Percentiles rank a stretch among this genome's conserved stretches.
Evolutionary conservation across 345 rosid species (phyloP).

Genomic region (Noccaea caerulescens): DNA sequence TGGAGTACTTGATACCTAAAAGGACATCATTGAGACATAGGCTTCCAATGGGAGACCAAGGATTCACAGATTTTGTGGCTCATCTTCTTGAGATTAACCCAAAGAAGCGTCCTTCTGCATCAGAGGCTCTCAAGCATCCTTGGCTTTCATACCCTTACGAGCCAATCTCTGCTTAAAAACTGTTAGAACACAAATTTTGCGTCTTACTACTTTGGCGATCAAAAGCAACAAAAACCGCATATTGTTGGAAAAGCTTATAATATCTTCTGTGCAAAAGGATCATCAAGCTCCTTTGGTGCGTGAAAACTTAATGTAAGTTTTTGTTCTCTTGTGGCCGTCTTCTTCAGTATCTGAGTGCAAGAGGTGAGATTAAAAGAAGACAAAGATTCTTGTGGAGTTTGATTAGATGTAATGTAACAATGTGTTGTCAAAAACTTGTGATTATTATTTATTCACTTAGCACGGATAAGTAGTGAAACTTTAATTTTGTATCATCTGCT

Average conservation of each 20-base stretch:
- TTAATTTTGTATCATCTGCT: slow-evolving; percentile 13
- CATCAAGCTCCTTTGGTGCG: background rate
- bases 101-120: slow-evolving; percentile 90
- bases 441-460: slow-evolving; percentile 39
- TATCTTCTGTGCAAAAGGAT: background rate
- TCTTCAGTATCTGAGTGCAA: slow-evolving; percentile 31
- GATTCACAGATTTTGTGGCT: slow-evolving; percentile 87
- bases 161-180: slow-evolving; percentile 85
- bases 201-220: slow-evolving; percentile 15
- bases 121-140: slow-evolving; percentile 93
- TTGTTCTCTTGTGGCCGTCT: slow-evolving; percentile 8
- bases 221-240: slow-evolving; percentile 22
- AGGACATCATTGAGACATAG: slow-evolving; percentile 93
- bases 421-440: slow-evolving; percentile 36
- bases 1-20: slow-evolving; percentile 92
- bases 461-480: slow-evolving; percentile 23
- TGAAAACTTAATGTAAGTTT: slow-evolving; percentile 1
- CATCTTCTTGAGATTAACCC: slow-evolving; percentile 97
- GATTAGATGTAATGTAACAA: slow-evolving; percentile 42
- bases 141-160: slow-evolving; percentile 98
- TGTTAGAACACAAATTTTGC: background rate
- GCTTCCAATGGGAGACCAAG: slow-evolving; percentile 98
- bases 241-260: background rate
- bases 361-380: slow-evolving; percentile 16
- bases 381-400: slow-evolving; percentile 25